Conservation (phyloP, 2,329 filamentous ascomycete genomes). For the Monosporascus ibericus region DNA sequence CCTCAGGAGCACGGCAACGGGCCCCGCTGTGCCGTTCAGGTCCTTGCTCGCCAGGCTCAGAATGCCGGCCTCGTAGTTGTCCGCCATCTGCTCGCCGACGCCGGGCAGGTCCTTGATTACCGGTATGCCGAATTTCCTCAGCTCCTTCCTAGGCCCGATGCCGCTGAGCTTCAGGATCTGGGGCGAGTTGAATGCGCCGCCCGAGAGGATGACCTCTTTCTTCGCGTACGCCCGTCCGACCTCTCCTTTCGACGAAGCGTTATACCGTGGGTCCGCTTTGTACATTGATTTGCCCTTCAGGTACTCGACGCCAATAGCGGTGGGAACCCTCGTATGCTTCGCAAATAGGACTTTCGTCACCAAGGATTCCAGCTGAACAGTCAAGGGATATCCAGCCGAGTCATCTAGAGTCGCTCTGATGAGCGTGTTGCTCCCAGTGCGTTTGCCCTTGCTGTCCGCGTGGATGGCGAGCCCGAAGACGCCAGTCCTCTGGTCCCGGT, state of each 20-base stretch:
- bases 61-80: slow-evolving; percentile 33
- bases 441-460: slow-evolving; percentile 19
- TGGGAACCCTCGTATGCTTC: slow-evolving; percentile 15
- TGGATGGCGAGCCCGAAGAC: slow-evolving; percentile 21
- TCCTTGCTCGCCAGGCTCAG: slow-evolving; percentile 18
- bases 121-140: slow-evolving; percentile 38
- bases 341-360: slow-evolving; percentile 22
- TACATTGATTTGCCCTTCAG: slow-evolving; percentile 27
- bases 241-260: slow-evolving; percentile 24
- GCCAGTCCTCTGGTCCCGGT: slow-evolving; percentile 20
- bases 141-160: slow-evolving; percentile 36
- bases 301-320: slow-evolving; percentile 21
- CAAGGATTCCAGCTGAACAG: slow-evolving; percentile 23
- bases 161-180: slow-evolving; percentile 47
- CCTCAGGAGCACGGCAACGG: slow-evolving; percentile 25
- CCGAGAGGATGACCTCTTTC: slow-evolving; percentile 42
- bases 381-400: slow-evolving; percentile 38
- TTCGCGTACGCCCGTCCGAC: slow-evolving; percentile 18
- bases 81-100: slow-evolving; percentile 45
- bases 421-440: slow-evolving; percentile 40
- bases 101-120: slow-evolving; percentile 40
- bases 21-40: slow-evolving; percentile 20
- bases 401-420: slow-evolving; percentile 40
- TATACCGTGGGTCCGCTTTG: slow-evolving; percentile 25
- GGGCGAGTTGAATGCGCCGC: slow-evolving; percentile 44